Evolutionary conservation across 352 stramenopile species (phyloP), one percentile per base, ranked within the genome.

Genomic region (Phytophthora citrophthora): DNA sequence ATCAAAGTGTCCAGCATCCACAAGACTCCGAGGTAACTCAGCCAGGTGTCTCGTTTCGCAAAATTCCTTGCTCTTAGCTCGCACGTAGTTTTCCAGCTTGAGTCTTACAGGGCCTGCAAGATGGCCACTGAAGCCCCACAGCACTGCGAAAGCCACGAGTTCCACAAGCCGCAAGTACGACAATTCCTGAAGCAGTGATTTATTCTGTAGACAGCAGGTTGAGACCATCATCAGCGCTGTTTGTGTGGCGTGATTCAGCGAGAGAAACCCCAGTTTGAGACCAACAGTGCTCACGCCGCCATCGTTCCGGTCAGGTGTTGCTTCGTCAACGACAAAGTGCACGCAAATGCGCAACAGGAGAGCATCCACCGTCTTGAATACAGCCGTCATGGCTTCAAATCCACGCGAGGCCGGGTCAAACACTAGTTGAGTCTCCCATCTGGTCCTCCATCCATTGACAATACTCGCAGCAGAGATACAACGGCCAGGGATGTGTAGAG

Each of bases 51-150:
- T 80, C 1, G 74, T 59, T 16, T 83, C 72, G 7, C 54, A 59
- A 9, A 67, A 55, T 7, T 70, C 64, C 40, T 89, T 86, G 13
- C 72, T 53, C 12, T 86, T 68, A 1, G 58, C 41, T 20, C 74
- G 74, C 7, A 89, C 24, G 34, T 72, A 75, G 23, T 70, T 72
- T 27, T 91, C 82, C 11, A 91, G 43, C 23, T 89, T 89, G 20
- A 74, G 61, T 11, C 75, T 74, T 9, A 66, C 52, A 0, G 64
- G 13, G 20, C 87, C 78, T 6, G 27, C 26, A 0, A 88, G 32
- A n/a, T 89, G 82, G 0, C 79, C 77, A 4, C 54, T 27, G 43
- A 86, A 77, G 0, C 77, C 79, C 79, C 78, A 91, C 0, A 85
- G 50, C 2, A 87, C 61, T n/a, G 74, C 61, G 44, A 88, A 89